Percentiles rank a stretch among this genome's conserved stretches.
Conservation (phyloP, 176 grass and related monocot genomes). For the Avena sativa region DNA sequence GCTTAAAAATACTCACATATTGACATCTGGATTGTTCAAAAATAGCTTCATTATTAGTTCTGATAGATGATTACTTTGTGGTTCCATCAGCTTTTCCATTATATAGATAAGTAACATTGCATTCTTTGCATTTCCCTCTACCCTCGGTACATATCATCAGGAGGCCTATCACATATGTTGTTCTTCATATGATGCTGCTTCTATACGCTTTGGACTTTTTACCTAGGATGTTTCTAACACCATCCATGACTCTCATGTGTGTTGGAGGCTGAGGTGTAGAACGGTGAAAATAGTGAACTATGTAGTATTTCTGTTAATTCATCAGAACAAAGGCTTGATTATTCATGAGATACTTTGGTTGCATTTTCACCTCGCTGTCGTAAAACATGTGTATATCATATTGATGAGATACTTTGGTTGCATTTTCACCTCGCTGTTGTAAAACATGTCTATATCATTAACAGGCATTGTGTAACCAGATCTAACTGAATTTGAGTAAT, state of each 20-base stretch:
- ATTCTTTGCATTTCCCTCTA: too few relatives aligned
- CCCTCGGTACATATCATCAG: not conserved
- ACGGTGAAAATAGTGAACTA: too few relatives aligned
- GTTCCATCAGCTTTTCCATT: too few relatives aligned
- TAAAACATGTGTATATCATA: not conserved
- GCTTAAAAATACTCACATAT: conserved; percentile 71
- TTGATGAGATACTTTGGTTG: not conserved
- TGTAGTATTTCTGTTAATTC: conserved; percentile 13
- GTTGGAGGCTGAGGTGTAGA: not conserved
- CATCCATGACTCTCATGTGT: conserved; percentile 33
- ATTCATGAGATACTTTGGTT: conserved; percentile 2
- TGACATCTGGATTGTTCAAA: conserved; percentile 86
- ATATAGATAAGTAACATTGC: too few relatives aligned
- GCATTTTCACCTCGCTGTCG: not conserved
- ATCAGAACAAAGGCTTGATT: not conserved
- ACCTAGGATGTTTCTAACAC: conserved; percentile 30
- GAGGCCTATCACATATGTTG: conserved; percentile 88
- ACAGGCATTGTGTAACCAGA: not conserved
- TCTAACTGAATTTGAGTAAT: too few relatives aligned
- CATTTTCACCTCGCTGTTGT: not conserved
- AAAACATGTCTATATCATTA: not conserved
- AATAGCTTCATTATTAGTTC: not conserved
- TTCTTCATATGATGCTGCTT: conserved; percentile 54
- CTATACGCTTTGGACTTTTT: not conserved
- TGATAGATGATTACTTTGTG: too few relatives aligned